Evolutionary conservation across 306 rosid species (phyloP).

Genomic region (Lathyrus oleraceus): DNA sequence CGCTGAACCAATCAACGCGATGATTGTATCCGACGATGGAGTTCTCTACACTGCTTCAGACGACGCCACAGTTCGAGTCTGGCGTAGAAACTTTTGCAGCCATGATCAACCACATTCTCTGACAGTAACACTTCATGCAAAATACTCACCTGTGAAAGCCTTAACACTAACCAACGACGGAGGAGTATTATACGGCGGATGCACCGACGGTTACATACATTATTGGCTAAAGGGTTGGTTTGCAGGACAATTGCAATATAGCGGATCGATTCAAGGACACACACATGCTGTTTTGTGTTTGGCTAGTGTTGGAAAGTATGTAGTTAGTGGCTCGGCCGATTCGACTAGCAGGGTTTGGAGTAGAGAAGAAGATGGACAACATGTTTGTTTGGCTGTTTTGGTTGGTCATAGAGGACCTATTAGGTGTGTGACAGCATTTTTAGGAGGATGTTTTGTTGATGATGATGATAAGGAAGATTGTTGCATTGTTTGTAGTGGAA

Average conservation of each 20-base stretch:
- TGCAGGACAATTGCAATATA: constrained; percentile 79
- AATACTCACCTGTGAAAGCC: constrained; percentile 76
- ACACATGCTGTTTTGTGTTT: constrained; percentile 84
- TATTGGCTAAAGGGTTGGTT: constrained; percentile 86
- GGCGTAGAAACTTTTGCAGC: constrained; percentile 76
- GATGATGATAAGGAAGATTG: constrained; percentile 47
- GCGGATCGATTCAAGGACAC: constrained; percentile 91
- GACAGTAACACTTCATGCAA: constrained; percentile 71
- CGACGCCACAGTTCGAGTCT: constrained; percentile 76
- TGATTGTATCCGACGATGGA: constrained; percentile 65
- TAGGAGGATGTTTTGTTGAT: constrained; percentile 46
- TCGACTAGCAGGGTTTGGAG: constrained; percentile 77
- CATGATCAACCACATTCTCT: constrained; percentile 74
- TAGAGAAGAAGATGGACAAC: constrained; percentile 61
- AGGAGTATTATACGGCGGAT: constrained; percentile 67
- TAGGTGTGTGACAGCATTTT: constrained; percentile 58
- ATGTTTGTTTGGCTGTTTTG: constrained; percentile 71
- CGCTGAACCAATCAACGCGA: constrained; percentile 60
- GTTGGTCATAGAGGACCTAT: constrained; percentile 92
- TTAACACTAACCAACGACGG: constrained; percentile 54
- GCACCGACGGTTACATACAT: constrained; percentile 90
- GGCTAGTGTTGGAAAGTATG: constrained; percentile 55
- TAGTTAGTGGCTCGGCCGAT: constrained; percentile 90
- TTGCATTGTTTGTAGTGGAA: constrained; percentile 73
- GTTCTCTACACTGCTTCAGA: constrained; percentile 85